phyloP scores from a whole-genome alignment of 2,329 filamentous ascomycete species.

The Juglanconis oblonga region DNA sequence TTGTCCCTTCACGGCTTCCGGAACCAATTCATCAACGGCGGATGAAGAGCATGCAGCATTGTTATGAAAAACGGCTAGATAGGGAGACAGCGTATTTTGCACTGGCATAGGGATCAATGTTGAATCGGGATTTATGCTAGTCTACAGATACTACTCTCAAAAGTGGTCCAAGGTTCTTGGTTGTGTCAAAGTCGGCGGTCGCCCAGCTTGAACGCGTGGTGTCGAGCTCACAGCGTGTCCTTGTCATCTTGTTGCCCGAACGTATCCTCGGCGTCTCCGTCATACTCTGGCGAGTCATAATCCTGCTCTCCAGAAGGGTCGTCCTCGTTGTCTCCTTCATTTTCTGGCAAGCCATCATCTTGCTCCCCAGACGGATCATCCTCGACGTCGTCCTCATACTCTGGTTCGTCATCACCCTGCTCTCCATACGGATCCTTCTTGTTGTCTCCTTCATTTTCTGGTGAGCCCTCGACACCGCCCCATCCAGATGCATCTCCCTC shows the following conservation, averaged over 20 bases:
- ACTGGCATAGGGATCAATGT: not conserved
- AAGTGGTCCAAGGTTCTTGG: conserved; percentile 4
- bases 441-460: not conserved
- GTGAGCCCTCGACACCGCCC: too few relatives aligned
- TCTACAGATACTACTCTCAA: conserved; percentile 8
- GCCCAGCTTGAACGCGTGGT: not conserved
- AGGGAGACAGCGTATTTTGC: not conserved
- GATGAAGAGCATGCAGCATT: conserved; percentile 7
- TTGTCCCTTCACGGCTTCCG: too few relatives aligned
- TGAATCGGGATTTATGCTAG: conserved; percentile 7
- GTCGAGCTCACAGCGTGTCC: not conserved
- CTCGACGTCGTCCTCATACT: not conserved
- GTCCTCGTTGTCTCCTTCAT: not conserved
- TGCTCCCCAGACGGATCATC: not conserved
- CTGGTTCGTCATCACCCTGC: not conserved
- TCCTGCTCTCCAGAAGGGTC: not conserved
- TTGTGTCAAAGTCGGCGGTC: not conserved
- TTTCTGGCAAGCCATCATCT: not conserved
- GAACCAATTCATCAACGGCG: conserved; percentile 54
- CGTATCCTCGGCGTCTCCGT: not conserved
- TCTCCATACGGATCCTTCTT: not conserved
- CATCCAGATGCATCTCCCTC: not conserved
- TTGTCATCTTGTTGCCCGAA: not conserved
- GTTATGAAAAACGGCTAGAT: not conserved
- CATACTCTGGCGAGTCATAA: not conserved